Evolutionary conservation across 139 green algal genomes (phyloP).

Genomic region (Volvox reticuliferus): DNA sequence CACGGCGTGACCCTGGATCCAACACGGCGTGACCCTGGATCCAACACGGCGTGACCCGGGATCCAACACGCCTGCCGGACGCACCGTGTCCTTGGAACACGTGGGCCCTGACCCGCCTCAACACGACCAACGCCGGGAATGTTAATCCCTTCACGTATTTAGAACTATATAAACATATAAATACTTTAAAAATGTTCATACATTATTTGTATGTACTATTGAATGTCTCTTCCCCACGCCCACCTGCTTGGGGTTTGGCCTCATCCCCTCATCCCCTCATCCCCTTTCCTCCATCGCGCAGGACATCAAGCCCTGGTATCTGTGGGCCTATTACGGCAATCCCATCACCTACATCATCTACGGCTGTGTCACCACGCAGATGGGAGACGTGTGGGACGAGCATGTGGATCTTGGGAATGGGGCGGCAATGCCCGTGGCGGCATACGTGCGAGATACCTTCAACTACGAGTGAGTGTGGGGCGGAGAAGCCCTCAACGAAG

Average conservation of each 20-base stretch:
- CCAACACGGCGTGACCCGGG: too few relatives aligned
- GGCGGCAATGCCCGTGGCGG: not conserved
- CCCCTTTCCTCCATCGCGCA: not conserved
- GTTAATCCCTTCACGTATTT: not conserved
- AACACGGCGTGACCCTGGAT: too few relatives aligned
- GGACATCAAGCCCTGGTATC: constrained; percentile 35
- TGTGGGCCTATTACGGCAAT: constrained; percentile 47
- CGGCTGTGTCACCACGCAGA: constrained; percentile 18
- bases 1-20: too few relatives aligned
- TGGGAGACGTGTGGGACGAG: not conserved
- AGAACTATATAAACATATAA: not conserved
- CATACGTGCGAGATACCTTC: constrained; percentile 22
- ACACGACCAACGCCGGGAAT: too few relatives aligned
- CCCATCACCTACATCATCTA: constrained; percentile 32
- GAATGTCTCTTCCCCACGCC: not conserved
- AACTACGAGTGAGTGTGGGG: constrained; percentile 29
- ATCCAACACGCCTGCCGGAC: too few relatives aligned
- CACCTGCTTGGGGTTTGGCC: not conserved
- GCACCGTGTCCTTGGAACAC: too few relatives aligned
- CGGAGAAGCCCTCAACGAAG: too few relatives aligned
- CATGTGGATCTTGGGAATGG: not conserved
- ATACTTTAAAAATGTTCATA: not conserved
- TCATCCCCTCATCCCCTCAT: too few relatives aligned
- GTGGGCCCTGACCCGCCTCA: too few relatives aligned
- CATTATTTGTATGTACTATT: not conserved